Evolutionary conservation across 345 rosid species (phyloP).

Genomic region (Brassica cretica): DNA sequence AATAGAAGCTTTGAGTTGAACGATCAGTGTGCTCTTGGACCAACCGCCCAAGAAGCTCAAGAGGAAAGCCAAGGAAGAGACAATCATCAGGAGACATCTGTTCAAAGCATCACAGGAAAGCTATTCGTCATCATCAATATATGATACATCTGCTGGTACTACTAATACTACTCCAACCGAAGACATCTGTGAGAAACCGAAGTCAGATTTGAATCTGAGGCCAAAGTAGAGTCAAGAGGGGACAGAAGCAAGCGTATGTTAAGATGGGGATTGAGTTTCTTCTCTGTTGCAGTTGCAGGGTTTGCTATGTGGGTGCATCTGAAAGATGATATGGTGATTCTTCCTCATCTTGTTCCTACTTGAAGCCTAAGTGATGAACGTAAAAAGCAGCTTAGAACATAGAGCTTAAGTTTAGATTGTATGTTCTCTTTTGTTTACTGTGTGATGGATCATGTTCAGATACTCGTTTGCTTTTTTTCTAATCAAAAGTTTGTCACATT

Average conservation of each 20-base stretch:
- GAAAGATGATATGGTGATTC: conserved; percentile 39
- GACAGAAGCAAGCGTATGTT: conserved; percentile 34
- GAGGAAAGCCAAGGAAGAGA: conserved; percentile 50
- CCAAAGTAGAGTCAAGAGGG: conserved; percentile 14
- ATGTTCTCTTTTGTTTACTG: conserved; percentile 5
- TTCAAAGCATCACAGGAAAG: conserved; percentile 37
- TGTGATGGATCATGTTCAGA: conserved; percentile 9
- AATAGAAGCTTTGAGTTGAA: conserved; percentile 70
- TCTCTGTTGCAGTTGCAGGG: conserved; percentile 52
- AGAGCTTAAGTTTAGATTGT: not conserved
- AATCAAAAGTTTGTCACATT: not conserved
- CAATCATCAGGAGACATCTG: conserved; percentile 41
- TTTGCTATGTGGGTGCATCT: conserved; percentile 46
- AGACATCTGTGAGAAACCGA: conserved; percentile 20
- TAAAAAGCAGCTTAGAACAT: conserved; percentile 21
- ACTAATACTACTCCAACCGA: conserved; percentile 37
- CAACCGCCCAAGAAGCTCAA: conserved; percentile 41
- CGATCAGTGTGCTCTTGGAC: conserved; percentile 45
- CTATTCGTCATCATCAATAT: conserved; percentile 43
- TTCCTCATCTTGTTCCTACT: conserved; percentile 68
- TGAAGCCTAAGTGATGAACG: conserved; percentile 29
- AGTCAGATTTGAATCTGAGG: conserved; percentile 22
- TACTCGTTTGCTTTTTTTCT: not conserved
- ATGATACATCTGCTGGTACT: conserved; percentile 39
- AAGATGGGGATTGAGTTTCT: conserved; percentile 44